Base-by-base conservation (phyloP, 345 rosid species). In the Erysimum cheiranthoides region DNA sequence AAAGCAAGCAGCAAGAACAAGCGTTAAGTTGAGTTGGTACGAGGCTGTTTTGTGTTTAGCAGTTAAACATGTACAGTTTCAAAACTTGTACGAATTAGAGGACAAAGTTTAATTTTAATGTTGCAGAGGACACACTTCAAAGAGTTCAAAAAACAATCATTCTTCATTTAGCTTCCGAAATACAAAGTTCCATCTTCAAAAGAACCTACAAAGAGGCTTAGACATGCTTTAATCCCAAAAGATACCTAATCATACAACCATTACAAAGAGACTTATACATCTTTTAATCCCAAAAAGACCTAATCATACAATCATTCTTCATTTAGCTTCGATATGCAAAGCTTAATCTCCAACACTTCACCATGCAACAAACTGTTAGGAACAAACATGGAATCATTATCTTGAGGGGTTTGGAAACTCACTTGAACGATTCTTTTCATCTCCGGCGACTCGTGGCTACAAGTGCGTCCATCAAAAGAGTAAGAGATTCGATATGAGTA, bases 1-100 rank as follows among this genome's bases (percentile, higher is more conserved):
- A 92, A 86, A 78, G 86, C 80, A 9, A 76, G 90, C 92, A 81
- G 89, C 97, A 95, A 90, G 89, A 95, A 95, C 87, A 96, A 73
- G 85, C 96, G 94, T 27, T 93, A 70, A 78, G 65, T 6, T 39
- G 28, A 9, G 43, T 51, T 62, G 74, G 40, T 53, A 61, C 34
- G 65, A 46, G 64, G 54, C 42, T 52, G 38, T 43, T 13, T 39
- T 64, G 46, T 76, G 80, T 70, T 62, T 71, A 64, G 47, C 67
- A 34, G 53, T 49, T 64, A 31, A 77, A 54, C 59, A n/a, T n/a
- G n/a, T n/a, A 57, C 76, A 70, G 70, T 62, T 77, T 71, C 54
- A 38, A 64, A 71, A 39, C 18, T 36, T 77, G 67, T 77, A 77
- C 46, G 80, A 70, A 46, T 31, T 58, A 47, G 60, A 64, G 61